Evolutionary conservation across 805 yeast genomes (phyloP).

Genomic region (Ogataea siamensis): DNA sequence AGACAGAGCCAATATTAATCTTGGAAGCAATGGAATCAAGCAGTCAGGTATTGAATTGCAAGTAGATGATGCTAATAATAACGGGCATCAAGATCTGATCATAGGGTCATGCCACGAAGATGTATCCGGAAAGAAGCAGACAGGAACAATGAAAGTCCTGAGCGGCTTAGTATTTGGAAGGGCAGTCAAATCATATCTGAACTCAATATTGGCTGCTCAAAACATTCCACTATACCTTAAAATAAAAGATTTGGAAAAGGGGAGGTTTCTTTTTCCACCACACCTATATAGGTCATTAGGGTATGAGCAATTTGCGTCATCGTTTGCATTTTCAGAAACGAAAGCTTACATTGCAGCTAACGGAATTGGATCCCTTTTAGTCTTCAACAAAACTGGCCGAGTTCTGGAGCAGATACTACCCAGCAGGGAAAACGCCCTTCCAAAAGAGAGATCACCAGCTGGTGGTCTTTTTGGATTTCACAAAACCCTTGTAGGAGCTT

Average conservation of each 20-base stretch:
- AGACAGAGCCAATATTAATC: slow-evolving; percentile 24
- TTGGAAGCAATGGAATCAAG: slow-evolving; percentile 44
- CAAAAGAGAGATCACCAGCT: slow-evolving; percentile 13
- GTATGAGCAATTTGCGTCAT: slow-evolving; percentile 44
- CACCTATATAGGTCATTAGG: slow-evolving; percentile 17
- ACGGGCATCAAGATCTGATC: slow-evolving; percentile 41
- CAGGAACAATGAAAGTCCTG: slow-evolving; percentile 37
- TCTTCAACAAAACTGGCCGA: slow-evolving; percentile 29
- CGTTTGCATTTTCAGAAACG: slow-evolving; percentile 29
- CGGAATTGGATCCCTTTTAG: slow-evolving; percentile 39
- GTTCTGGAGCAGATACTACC: background rate
- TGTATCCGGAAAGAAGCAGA: slow-evolving; percentile 27
- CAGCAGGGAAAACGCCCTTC: background rate
- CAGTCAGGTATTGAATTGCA: slow-evolving; percentile 37
- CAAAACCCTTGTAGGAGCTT: slow-evolving; percentile 25
- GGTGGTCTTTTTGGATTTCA: slow-evolving; percentile 31
- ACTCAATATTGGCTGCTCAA: background rate
- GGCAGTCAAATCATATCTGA: slow-evolving; percentile 1
- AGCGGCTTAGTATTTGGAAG: slow-evolving; percentile 25
- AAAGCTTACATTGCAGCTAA: slow-evolving; percentile 37
- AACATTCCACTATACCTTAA: slow-evolving; percentile 2
- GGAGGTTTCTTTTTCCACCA: slow-evolving; percentile 22
- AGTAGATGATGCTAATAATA: slow-evolving; percentile 35
- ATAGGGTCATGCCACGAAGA: slow-evolving; percentile 42
- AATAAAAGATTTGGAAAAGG: slow-evolving; percentile 12